phyloP scores from a whole-genome alignment of 2,329 filamentous ascomycete species.

The Dendryphion nanum region DNA sequence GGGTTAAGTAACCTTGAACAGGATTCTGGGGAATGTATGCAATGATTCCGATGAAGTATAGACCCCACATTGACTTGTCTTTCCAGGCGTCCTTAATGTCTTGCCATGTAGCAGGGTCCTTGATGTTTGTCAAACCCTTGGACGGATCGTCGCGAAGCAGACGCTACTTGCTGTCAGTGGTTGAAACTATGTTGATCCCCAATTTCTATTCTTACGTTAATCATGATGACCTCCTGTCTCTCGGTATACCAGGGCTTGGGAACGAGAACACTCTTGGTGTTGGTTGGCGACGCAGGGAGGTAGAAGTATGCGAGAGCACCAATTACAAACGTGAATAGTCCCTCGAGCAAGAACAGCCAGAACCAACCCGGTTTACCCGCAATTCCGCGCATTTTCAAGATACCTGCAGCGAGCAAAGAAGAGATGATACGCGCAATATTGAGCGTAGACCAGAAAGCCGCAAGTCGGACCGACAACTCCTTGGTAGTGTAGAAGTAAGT shows the following conservation, averaged over 20 bases:
- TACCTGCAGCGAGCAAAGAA: slow-evolving; percentile 50
- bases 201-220: slow-evolving; percentile 52
- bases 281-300: slow-evolving; percentile 53
- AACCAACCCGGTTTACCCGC: slow-evolving; percentile 54
- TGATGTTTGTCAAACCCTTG: slow-evolving; percentile 58
- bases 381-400: slow-evolving; percentile 51
- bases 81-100: slow-evolving; percentile 51
- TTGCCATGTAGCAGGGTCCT: slow-evolving; percentile 49
- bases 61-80: slow-evolving; percentile 57
- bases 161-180: slow-evolving; percentile 24
- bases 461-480: slow-evolving; percentile 66
- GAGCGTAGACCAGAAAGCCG: slow-evolving; percentile 69
- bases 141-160: slow-evolving; percentile 56
- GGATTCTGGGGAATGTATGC: slow-evolving; percentile 37
- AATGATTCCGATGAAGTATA: slow-evolving; percentile 51
- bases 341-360: slow-evolving; percentile 52
- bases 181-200: no score
- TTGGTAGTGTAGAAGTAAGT: slow-evolving; percentile 73
- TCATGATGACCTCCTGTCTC: slow-evolving; percentile 66
- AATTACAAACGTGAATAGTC: slow-evolving; percentile 28
- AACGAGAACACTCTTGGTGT: slow-evolving; percentile 25
- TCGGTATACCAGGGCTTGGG: slow-evolving; percentile 65
- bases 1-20: slow-evolving; percentile 39
- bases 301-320: slow-evolving; percentile 30
- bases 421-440: slow-evolving; percentile 54